These are phyloP conservation scores for Opeltia flavorubescens DNA, from an alignment of 495 filamentous ascomycete genomes.

Conservation along the genomic window DNA sequence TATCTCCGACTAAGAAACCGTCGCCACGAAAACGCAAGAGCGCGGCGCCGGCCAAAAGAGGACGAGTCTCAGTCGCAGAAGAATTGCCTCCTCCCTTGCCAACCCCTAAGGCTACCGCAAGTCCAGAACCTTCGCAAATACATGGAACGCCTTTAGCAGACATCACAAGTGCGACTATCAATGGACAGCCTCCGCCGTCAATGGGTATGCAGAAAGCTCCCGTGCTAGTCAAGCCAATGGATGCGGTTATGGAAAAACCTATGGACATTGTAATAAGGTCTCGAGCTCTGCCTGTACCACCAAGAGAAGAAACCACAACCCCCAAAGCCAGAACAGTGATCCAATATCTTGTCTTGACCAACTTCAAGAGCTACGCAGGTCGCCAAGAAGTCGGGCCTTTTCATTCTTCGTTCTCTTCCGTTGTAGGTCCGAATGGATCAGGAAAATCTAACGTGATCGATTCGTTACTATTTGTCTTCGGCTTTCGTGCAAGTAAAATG, in stretches of 20 bases:
- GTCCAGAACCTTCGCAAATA: slow-evolving; percentile 39
- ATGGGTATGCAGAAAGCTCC: slow-evolving; percentile 31
- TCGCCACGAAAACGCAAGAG: slow-evolving; percentile 57
- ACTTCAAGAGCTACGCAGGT: slow-evolving; percentile 98
- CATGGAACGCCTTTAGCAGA: slow-evolving; percentile 59
- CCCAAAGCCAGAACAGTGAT: slow-evolving; percentile 83
- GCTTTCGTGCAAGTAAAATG: slow-evolving; percentile 98
- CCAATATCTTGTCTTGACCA: slow-evolving; percentile 72
- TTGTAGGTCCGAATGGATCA: slow-evolving; percentile 94
- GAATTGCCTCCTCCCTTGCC: slow-evolving; percentile 34
- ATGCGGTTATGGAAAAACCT: slow-evolving; percentile 67
- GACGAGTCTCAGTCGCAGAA: slow-evolving; percentile 27
- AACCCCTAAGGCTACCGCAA: slow-evolving; percentile 41
- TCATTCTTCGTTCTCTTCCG: slow-evolving; percentile 95
- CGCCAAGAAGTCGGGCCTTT: slow-evolving; percentile 92
- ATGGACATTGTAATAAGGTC: slow-evolving; percentile 93
- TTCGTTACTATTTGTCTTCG: slow-evolving; percentile 92
- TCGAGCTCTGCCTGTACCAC: slow-evolving; percentile 50
- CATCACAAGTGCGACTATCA: slow-evolving; percentile 59
- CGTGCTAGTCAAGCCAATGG: slow-evolving; percentile 56
- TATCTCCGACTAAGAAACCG: slow-evolving; percentile 48
- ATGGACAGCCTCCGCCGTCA: slow-evolving; percentile 32
- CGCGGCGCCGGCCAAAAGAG: slow-evolving; percentile 43
- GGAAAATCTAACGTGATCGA: slow-evolving; percentile 99
- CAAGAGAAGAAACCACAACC: slow-evolving; percentile 50